Percentiles rank a stretch among this genome's conserved stretches.
phyloP scores from a whole-genome alignment of 2,329 filamentous ascomycete genomes.

The Penicillium sp. region DNA sequence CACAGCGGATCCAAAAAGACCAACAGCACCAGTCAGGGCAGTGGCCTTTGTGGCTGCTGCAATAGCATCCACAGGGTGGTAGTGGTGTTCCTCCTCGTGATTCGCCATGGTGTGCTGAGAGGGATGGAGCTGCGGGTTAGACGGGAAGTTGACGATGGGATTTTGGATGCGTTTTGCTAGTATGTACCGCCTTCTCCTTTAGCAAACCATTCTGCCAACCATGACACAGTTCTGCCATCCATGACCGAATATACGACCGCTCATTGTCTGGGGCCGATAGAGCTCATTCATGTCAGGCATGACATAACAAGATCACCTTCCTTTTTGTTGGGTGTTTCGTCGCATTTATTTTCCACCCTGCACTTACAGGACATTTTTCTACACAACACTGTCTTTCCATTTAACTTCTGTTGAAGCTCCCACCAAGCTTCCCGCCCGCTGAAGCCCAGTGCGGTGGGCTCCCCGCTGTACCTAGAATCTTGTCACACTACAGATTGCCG shows the following conservation, averaged over 20 bases:
- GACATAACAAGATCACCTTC: background rate
- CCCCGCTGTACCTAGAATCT: slow-evolving; percentile 26
- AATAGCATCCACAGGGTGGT: slow-evolving; percentile 74
- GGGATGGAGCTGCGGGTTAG: slow-evolving; percentile 27
- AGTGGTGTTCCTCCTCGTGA: slow-evolving; percentile 52
- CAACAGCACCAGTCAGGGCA: slow-evolving; percentile 64
- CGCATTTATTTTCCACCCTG: background rate
- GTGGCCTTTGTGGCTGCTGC: slow-evolving; percentile 64
- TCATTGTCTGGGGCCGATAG: background rate
- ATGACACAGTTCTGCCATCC: background rate
- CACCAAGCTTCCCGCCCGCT: slow-evolving; percentile 23
- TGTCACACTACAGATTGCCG: slow-evolving; percentile 9
- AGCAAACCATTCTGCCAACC: background rate
- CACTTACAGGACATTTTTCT: background rate
- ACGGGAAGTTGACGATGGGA: slow-evolving; percentile 26
- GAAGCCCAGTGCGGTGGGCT: slow-evolving; percentile 24
- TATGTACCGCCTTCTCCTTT: background rate
- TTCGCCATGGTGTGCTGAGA: slow-evolving; percentile 50
- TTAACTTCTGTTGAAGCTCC: background rate
- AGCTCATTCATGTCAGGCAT: background rate
- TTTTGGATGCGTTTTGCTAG: slow-evolving; percentile 31
- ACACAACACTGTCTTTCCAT: background rate
- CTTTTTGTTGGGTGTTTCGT: background rate
- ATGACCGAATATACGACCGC: background rate
- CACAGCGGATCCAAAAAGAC: slow-evolving; percentile 72